phyloP scores from a whole-genome alignment of 805 yeast species.

The Teunomyces gatunensis region DNA sequence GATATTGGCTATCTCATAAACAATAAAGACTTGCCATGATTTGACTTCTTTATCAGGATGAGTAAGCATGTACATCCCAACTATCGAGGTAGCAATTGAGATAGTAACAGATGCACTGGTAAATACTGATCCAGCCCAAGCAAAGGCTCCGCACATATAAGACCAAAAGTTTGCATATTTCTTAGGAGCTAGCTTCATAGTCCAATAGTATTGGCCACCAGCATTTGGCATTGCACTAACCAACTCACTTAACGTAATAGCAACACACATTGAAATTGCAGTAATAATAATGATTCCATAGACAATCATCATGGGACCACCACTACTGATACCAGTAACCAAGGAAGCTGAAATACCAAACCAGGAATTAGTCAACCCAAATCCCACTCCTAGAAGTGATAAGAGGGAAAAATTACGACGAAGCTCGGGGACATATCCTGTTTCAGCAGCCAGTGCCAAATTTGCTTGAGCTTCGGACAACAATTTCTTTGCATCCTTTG shows the following conservation, averaged over 20 bases:
- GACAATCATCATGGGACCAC: conserved; percentile 57
- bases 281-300: conserved; percentile 57
- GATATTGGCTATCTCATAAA: conserved; percentile 45
- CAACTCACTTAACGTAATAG: conserved; percentile 51
- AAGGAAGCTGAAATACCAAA: conserved; percentile 57
- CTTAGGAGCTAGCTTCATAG: conserved; percentile 51
- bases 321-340: conserved; percentile 52
- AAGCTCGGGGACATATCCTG: conserved; percentile 28
- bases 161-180: conserved; percentile 48
- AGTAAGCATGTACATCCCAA: conserved; percentile 48
- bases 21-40: conserved; percentile 56
- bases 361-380: conserved; percentile 62
- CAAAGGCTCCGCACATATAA: conserved; percentile 59
- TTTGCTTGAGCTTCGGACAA: conserved; percentile 21
- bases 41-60: conserved; percentile 35
- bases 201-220: conserved; percentile 62
- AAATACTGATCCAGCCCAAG: conserved; percentile 61
- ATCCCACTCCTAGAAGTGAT: conserved; percentile 56
- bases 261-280: conserved; percentile 45
- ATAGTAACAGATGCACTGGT: conserved; percentile 60
- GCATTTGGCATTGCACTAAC: conserved; percentile 54
- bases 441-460: conserved; percentile 25
- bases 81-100: conserved; percentile 49
- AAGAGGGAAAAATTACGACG: conserved; percentile 35
- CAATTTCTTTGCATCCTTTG: conserved; percentile 8